Base-by-base conservation (phyloP, 1,284 basidiomycete genomes). In the Moesziomyces antarcticus region DNA sequence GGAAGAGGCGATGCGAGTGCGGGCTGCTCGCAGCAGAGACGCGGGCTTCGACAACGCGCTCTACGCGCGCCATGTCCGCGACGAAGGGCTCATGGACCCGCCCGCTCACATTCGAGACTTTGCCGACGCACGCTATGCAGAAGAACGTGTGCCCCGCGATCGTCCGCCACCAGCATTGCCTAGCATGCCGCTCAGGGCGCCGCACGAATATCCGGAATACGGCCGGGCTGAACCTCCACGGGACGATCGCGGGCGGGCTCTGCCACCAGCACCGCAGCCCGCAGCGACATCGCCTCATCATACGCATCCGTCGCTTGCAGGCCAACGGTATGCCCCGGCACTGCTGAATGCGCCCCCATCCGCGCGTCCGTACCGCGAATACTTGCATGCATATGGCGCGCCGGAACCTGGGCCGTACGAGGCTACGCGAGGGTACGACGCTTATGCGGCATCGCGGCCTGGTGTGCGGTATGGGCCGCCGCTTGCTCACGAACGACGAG, bases 1-100 rank as follows among this genome's bases (percentile, higher is more conserved):
- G 21, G 59, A 59, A 16, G 59, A 69, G n/a, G 56, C 60, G 11
- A 41, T 55, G 41, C 60, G 60, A 3, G 25, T 52, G 13, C 56
- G 56, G 6, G 51, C 57, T 5, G 46, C 46, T 20, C 60, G 60
- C 22, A 43, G 37, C 18, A 55, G 46, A 27, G 60, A 63, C 43
- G 24, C 45, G 11, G 49, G 52, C 43, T 63, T 62, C 6, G 56
- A 63, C 21, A 44, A 45, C 5, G 49, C 41, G 6, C 46, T 53
- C 18, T 66, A 66, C 25, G n/a, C 55, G 18, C 56, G 47, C 16
- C 46, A 58, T 21, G 1, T 25, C 30, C 54, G 59, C 50, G 65
- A 62, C 1, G 55, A 68, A 0, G 25, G 49, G 16, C 8, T 41
- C n/a, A 35, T 24, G n/a, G 50, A 52, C 18, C 44, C 24, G n/a